Base-by-base conservation (phyloP, 2,329 filamentous ascomycete genomes). In the Hypoxylon sp. region DNA sequence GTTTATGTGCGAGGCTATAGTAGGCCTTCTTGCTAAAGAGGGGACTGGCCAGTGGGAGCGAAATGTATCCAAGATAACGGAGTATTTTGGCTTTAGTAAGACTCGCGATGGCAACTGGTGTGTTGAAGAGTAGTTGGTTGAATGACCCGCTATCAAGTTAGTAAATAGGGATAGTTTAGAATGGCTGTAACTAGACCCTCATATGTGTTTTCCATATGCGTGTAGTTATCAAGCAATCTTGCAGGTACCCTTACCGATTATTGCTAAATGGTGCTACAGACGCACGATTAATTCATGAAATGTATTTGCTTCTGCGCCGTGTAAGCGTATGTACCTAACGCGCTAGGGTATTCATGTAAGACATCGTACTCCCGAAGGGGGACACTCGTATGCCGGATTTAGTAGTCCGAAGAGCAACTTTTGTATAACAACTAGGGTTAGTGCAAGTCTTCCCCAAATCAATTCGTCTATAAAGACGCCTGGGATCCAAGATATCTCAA, bases 1-100 rank as follows among this genome's bases (percentile, higher is more conserved):
- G 30, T 28, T 53, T 8, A 58, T 58, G 55, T 58, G 26, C 47
- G 20, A 59, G 41, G 7, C 56, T 22, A 46, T 59, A 28, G 10
- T 59, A 19, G 41, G 15, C 17, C 37, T n/a, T 19, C 37, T 39
- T 8, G 37, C 17, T 10, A 39, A 20, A 39, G 52, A 47, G 41
- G 17, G 34, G 15, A n/a, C 53, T 24, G 30, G 53, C 32, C 15
- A 26, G 17, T 55, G 52, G 52, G 52, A 47, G 5, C 24, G 47
- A 4, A 55, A 55, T 22, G 22, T 55, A 17, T 28, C 52, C 11
- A 44, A 55, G 24, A 55, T 55, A 55, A 47, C 26, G 15, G 52
- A 55, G 24, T 55, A 55, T 17, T 55, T 55, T 37, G 52, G 52
- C 8, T 55, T 55, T 15, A 46, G 28, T 13, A 55, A 22, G 37